Evolutionary conservation across 2,329 filamentous ascomycete species (phyloP), one percentile per base, ranked within the genome.

Genomic region (Neodidymelliopsis sp.): DNA sequence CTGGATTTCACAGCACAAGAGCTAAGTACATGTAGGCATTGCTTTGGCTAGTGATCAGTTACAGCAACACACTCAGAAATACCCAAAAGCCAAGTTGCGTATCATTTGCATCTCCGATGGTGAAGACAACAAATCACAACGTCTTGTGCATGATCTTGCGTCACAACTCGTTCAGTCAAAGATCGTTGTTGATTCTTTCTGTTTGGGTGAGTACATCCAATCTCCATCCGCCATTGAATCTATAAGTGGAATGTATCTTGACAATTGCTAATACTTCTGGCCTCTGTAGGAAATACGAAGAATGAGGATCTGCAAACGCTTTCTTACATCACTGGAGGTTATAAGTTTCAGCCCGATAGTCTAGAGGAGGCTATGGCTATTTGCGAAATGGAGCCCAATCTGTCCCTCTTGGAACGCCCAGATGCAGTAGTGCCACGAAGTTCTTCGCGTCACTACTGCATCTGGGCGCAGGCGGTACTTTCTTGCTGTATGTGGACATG

Each of bases 61-160:
- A 9, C 40, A 59, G 4, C 41, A 66, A 8, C 66, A 69, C 28
- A 61, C 56, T 5, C 20, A 43, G 8, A 63, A 64, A 11, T 74
- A 68, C 47, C 71, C 70, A 2, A 49, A 59, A 2, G 69, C 69
- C 6, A 67, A 68, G 57, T 66, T 71, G 44, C 62, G 73, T 6
- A 72, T 75, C 22, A 67, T 75, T 20, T 66, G 66, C 25, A 61
- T 75, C 19, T 71, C 66, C 8, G 73, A 76, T 42, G 73, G 73
- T 2, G 37, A 55, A 7, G 70, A 74, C 44, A 75, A 65, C 6
- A 70, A 62, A 19, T 73, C 69, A 1, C 45, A 29, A 6, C 57
- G 58, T 15, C 51, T 27, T 6, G 39, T 54, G 2, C 39, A 60
- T 8, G 53, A 61, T 5, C 41, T 74, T 11, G 60, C 56, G n/a